phyloP scores from a whole-genome alignment of 441 rosid species.

The Aquilaria agallochum region DNA sequence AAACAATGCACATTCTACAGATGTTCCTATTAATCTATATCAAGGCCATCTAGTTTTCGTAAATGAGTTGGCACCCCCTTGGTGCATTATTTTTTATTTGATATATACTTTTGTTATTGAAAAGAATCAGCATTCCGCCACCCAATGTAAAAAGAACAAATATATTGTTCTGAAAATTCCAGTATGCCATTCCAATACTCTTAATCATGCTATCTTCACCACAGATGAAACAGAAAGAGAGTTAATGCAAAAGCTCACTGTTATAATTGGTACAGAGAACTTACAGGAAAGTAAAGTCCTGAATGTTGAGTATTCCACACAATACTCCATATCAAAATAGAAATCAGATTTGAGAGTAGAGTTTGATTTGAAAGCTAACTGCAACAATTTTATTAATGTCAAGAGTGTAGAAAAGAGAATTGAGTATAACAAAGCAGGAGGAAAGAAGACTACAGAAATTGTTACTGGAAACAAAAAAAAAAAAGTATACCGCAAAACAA shows the following conservation, averaged over 20 bases:
- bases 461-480: conserved; percentile 12
- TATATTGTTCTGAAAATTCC: too few relatives aligned
- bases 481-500: conserved; percentile 1
- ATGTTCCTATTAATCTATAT: too few relatives aligned
- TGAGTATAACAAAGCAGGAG: conserved; percentile 5
- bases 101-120: too few relatives aligned
- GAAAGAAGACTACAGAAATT: conserved; percentile 8
- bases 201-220: background rate
- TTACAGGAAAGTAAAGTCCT: conserved; percentile 50
- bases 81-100: too few relatives aligned
- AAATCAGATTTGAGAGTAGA: conserved; percentile 38
- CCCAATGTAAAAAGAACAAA: too few relatives aligned
- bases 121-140: too few relatives aligned
- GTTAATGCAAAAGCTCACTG: conserved; percentile 1
- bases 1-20: too few relatives aligned
- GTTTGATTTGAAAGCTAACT: conserved; percentile 40
- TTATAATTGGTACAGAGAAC: conserved; percentile 21
- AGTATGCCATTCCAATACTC: too few relatives aligned
- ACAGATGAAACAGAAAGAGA: conserved; percentile 2
- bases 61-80: too few relatives aligned
- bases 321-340: conserved; percentile 91
- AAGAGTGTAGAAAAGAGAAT: conserved; percentile 10
- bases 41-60: too few relatives aligned
- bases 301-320: conserved; percentile 87
- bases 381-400: conserved; percentile 27